These are phyloP conservation scores for Blastomyces silverae DNA, from an alignment of 2,329 filamentous ascomycete genomes.

Conservation along the genomic window DNA sequence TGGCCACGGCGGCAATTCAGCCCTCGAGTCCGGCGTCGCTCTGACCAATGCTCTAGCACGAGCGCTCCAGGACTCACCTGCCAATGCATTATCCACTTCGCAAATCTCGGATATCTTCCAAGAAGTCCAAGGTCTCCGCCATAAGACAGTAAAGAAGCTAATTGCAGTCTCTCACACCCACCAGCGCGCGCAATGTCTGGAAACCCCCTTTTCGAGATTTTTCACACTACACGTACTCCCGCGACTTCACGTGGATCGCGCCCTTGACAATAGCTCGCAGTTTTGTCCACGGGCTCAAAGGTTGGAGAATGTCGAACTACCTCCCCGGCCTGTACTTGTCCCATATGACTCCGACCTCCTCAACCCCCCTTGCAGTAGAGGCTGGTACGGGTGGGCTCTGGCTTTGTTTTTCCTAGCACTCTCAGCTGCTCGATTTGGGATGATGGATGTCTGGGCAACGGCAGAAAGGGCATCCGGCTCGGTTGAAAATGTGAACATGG, in stretches of 20 bases:
- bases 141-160: not conserved
- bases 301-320: not conserved
- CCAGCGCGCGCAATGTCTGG: not conserved
- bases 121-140: not conserved
- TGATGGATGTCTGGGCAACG: not conserved
- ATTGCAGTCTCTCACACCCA: not conserved
- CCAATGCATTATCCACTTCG: not conserved
- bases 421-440: not conserved
- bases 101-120: not conserved
- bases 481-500: not conserved
- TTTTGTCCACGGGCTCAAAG: not conserved
- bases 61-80: not conserved
- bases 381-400: not conserved
- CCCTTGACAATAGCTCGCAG: not conserved
- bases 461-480: not conserved
- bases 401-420: not conserved
- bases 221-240: not conserved
- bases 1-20: constrained; percentile 23
- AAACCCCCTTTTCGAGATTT: not conserved
- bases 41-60: constrained; percentile 13
- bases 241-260: not conserved
- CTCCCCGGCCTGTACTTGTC: not conserved
- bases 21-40: constrained; percentile 20
- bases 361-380: not conserved
- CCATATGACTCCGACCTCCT: constrained; percentile 3